Conservation (phyloP, 495 filamentous ascomycete species). For the Pyronema omphalodes region DNA sequence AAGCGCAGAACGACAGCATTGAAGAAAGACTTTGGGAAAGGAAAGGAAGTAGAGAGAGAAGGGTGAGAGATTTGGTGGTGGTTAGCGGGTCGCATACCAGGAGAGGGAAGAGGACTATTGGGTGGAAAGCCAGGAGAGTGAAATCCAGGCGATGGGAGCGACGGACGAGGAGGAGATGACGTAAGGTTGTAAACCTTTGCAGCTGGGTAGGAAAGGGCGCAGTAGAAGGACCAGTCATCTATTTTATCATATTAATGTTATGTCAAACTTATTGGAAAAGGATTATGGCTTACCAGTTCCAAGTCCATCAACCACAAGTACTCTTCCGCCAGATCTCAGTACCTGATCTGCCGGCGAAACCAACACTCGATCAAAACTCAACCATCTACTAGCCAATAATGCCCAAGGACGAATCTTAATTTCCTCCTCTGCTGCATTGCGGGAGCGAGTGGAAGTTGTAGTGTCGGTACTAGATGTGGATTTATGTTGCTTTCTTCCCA, state of each 20-base stretch:
- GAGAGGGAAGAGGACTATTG: conserved; percentile 27
- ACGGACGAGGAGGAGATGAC: conserved; percentile 19
- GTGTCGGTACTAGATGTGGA: conserved; percentile 19
- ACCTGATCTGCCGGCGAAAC: conserved; percentile 73
- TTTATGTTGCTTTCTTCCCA: neutral
- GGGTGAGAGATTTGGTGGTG: conserved; percentile 68
- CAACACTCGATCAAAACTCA: conserved; percentile 85
- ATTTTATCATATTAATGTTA: conserved; percentile 12
- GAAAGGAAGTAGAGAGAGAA: conserved; percentile 50
- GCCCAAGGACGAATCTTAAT: conserved; percentile 28
- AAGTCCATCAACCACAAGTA: conserved; percentile 84
- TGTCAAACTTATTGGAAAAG: neutral
- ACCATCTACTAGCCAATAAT: conserved; percentile 64
- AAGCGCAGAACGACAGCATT: conserved; percentile 77
- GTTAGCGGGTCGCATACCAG: conserved; percentile 43
- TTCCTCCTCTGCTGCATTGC: conserved; percentile 16
- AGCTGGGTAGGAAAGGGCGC: conserved; percentile 71
- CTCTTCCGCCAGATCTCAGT: conserved; percentile 42
- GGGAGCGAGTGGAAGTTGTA: conserved; percentile 30
- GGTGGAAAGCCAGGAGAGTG: conserved; percentile 20
- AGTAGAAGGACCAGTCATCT: conserved; percentile 97
- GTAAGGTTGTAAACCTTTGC: conserved; percentile 69
- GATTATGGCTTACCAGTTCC: conserved; percentile 30
- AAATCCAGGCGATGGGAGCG: conserved; percentile 29
- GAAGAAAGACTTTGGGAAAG: conserved; percentile 76